A percentile compares a stretch with the other conserved stretches of the same genome.
Conservation (phyloP, 805 yeast genomes). For the Yarrowia divulgata region DNA sequence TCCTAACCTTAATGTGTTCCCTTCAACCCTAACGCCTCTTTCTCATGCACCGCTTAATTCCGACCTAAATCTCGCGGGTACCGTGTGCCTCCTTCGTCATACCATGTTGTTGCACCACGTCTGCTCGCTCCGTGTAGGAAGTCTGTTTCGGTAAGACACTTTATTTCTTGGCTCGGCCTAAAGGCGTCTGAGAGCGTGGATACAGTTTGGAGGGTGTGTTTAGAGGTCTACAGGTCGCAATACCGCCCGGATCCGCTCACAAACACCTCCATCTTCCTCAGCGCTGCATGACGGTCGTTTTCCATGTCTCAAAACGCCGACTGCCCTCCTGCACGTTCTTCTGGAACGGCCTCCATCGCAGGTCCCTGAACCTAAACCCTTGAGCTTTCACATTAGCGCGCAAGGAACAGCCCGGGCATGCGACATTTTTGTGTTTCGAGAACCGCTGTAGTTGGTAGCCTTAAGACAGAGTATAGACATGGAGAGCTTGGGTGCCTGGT, state of each 20-base stretch:
- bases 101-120: slow-evolving; percentile 19
- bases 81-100: background rate
- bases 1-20: background rate
- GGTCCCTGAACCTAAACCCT: slow-evolving; percentile 16
- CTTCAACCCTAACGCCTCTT: slow-evolving; percentile 17
- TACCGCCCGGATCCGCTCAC: background rate
- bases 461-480: background rate
- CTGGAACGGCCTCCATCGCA: slow-evolving; percentile 11
- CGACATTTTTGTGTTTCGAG: slow-evolving; percentile 14
- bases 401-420: background rate
- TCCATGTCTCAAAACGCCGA: slow-evolving; percentile 3
- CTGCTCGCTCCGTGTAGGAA: slow-evolving; percentile 17
- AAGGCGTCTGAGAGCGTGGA: background rate
- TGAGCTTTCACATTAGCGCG: background rate
- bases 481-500: no score
- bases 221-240: background rate
- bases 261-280: background rate
- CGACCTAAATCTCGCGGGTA: background rate
- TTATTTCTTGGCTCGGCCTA: slow-evolving; percentile 14
- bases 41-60: slow-evolving; percentile 16
- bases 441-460: background rate
- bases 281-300: background rate
- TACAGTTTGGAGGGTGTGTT: background rate
- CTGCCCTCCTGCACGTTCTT: slow-evolving; percentile 11
- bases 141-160: slow-evolving; percentile 12